phyloP scores from a whole-genome alignment of 441 rosid species.

The Hura crepitans region DNA sequence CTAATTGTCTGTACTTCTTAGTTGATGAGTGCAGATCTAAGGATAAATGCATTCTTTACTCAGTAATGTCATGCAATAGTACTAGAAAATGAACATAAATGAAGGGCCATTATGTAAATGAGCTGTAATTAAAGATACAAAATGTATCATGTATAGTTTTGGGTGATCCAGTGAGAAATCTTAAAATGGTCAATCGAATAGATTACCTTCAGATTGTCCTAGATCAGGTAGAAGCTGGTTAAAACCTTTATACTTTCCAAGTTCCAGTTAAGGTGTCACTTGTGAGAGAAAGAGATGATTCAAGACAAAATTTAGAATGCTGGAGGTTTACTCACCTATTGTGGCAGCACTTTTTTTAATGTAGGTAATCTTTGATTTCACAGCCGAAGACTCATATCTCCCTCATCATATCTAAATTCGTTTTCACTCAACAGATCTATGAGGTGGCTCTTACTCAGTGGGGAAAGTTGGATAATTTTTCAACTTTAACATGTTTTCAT shows the following conservation, averaged over 20 bases:
- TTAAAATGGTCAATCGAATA: background rate
- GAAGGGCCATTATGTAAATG: background rate
- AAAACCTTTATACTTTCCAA: background rate
- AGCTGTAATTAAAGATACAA: background rate
- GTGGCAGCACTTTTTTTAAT: background rate
- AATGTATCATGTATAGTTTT: background rate
- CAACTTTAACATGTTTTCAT: too few relatives aligned
- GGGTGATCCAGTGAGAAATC: background rate
- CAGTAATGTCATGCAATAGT: background rate
- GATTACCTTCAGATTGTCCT: background rate
- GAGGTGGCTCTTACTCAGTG: background rate
- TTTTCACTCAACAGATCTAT: background rate
- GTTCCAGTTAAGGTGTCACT: background rate
- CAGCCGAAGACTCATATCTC: background rate
- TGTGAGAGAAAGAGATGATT: background rate
- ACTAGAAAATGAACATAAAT: background rate
- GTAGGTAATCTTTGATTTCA: background rate
- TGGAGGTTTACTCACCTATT: background rate
- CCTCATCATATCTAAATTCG: background rate
- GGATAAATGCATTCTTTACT: background rate
- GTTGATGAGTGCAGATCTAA: background rate
- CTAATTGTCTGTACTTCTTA: conserved; percentile 4
- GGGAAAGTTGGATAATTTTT: background rate
- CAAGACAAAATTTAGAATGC: background rate
- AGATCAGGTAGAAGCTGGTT: background rate